phyloP scores from a whole-genome alignment of 1,284 basidiomycete species.

The Boletus semigastroideus region DNA sequence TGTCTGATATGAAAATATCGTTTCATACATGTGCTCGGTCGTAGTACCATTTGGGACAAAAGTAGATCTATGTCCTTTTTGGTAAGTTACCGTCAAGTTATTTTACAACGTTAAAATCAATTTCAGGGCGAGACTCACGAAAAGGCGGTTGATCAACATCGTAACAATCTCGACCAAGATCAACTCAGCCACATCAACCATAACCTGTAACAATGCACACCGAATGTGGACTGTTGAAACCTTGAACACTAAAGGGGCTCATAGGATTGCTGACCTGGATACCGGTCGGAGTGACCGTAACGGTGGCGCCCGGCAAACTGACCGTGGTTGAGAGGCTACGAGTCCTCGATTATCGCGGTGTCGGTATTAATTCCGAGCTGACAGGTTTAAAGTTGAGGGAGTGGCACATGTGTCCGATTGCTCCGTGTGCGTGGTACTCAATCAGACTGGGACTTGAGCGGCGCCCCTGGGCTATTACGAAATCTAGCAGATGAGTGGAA shows the following conservation, averaged over 20 bases:
- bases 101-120: slow-evolving; percentile 17
- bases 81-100: slow-evolving; percentile 15
- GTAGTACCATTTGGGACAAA: slow-evolving; percentile 27
- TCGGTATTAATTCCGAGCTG: slow-evolving; percentile 26
- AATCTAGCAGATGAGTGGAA: slow-evolving; percentile 22
- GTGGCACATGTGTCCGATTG: slow-evolving; percentile 20
- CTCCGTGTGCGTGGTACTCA: slow-evolving; percentile 18
- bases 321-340: slow-evolving; percentile 16
- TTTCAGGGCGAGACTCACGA: slow-evolving; percentile 18
- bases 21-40: slow-evolving; percentile 35
- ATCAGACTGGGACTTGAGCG: slow-evolving; percentile 21
- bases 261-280: slow-evolving; percentile 19
- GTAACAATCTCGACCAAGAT: slow-evolving; percentile 19
- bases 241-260: slow-evolving; percentile 12
- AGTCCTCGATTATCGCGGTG: slow-evolving; percentile 23
- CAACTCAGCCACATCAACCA: slow-evolving; percentile 12
- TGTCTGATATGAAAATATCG: slow-evolving; percentile 35
- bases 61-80: slow-evolving; percentile 32
- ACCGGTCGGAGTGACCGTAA: slow-evolving; percentile 22
- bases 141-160: slow-evolving; percentile 19
- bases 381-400: slow-evolving; percentile 25
- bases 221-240: slow-evolving; percentile 24
- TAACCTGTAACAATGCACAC: slow-evolving; percentile 15
- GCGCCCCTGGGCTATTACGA: slow-evolving; percentile 27
- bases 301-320: slow-evolving; percentile 27